Evolutionary conservation across 2,329 filamentous ascomycete genomes (phyloP).

Genomic region (Penicillium sp.): DNA sequence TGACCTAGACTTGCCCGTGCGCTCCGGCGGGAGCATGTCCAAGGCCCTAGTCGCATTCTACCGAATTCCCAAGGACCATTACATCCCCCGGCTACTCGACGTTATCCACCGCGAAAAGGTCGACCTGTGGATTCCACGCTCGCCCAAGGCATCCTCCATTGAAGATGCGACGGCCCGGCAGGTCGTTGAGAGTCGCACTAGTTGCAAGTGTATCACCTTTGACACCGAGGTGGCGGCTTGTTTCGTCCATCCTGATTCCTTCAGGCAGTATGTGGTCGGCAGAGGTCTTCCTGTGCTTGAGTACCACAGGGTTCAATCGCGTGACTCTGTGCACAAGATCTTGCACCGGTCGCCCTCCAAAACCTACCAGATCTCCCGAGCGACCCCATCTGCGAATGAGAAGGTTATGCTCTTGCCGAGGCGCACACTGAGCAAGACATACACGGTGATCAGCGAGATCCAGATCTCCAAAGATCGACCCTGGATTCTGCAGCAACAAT

Average conservation of each 20-base stretch:
- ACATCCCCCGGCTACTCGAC: conserved; percentile 50
- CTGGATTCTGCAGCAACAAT: conserved; percentile 63
- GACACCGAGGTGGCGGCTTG: conserved; percentile 47
- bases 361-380: conserved; percentile 55
- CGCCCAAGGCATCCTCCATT: conserved; percentile 56
- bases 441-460: conserved; percentile 47
- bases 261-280: conserved; percentile 50
- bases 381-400: conserved; percentile 42
- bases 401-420: conserved; percentile 52
- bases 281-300: conserved; percentile 50
- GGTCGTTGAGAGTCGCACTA: conserved; percentile 49
- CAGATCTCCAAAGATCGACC: conserved; percentile 47
- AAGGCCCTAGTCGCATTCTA: conserved; percentile 50
- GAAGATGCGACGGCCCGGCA: conserved; percentile 60
- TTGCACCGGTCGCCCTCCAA: conserved; percentile 40
- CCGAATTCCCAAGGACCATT: conserved; percentile 41
- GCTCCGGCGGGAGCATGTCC: conserved; percentile 52
- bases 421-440: conserved; percentile 45
- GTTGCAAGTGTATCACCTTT: conserved; percentile 58
- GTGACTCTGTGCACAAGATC: conserved; percentile 46
- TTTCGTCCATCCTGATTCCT: conserved; percentile 58
- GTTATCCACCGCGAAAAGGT: conserved; percentile 54
- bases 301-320: conserved; percentile 47
- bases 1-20: conserved; percentile 34
- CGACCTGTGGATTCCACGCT: conserved; percentile 66